phyloP scores from a whole-genome alignment of 495 filamentous ascomycete species.

The Aspergillus saccharolyticus region DNA sequence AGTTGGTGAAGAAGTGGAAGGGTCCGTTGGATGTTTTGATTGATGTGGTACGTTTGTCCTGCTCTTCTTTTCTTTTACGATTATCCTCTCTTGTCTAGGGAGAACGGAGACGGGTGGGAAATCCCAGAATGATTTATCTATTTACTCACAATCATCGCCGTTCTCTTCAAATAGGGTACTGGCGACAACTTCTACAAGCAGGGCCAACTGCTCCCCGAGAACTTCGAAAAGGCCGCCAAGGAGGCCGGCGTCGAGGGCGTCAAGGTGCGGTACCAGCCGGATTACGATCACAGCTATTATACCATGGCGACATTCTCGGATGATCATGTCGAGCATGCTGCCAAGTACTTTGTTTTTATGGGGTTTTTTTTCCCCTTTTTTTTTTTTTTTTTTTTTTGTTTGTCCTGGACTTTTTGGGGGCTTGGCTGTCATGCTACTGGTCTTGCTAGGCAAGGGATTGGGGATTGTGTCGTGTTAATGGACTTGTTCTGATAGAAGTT shows the following conservation, averaged over 20 bases:
- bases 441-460: background rate
- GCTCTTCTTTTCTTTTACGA: background rate
- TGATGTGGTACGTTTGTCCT: constrained; percentile 59
- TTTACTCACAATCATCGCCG: no score
- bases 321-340: constrained; percentile 87
- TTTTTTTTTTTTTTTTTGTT: constrained; percentile 7
- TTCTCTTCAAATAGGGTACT: constrained; percentile 54
- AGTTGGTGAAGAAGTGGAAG: constrained; percentile 72
- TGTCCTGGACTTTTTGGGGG: background rate
- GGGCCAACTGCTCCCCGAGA: constrained; percentile 87
- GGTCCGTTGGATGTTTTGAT: constrained; percentile 69
- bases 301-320: constrained; percentile 85
- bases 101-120: no score
- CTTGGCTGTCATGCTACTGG: no score
- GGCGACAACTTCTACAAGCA: constrained; percentile 95
- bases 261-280: constrained; percentile 77
- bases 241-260: constrained; percentile 62
- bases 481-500: background rate
- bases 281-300: constrained; percentile 95
- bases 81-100: background rate
- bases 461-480: background rate
- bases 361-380: constrained; percentile 29
- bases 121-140: no score
- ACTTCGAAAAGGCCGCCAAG: constrained; percentile 74
- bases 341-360: constrained; percentile 69